Evolutionary conservation across 2,329 filamentous ascomycete species (phyloP), one percentile per base, ranked within the genome.

Genomic region (Triangularia verruculosa): DNA sequence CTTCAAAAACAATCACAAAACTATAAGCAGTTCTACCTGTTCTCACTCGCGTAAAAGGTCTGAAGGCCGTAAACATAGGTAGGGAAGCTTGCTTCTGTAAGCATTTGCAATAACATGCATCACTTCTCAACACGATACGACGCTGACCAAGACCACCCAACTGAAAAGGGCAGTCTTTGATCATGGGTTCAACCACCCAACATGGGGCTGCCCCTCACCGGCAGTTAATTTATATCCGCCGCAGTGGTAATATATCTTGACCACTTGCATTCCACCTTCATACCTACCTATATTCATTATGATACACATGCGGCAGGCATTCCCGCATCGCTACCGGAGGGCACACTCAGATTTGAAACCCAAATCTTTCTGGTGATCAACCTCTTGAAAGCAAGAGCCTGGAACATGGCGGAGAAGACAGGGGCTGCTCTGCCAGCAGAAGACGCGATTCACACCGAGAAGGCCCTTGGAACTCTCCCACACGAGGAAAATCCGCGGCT

Each of bases 401-500:
- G 4, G 13, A 53, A 1, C 15, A 27, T 32, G 22, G 17, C 51
- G 11, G 39, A 3, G 20, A 20, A 47, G n/a, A 20, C n/a, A 47
- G n/a, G 20, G 4, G 17, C 39, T 6, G 39, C 39, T 8, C n/a
- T 47, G 39, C n/a, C 39, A 20, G n/a, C 39, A 20, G 24, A 34
- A 39, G 39, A 32, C 4, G 22, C 6, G 9, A 30, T 55, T 57
- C 61, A 64, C 43, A 39, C 59, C 7, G 61, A 66, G 28, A 64
- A 68, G 24, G 57, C 56, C 15, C 25, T 61, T 3, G 39, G 39
- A 22, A 25, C 57, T 13, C 27, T 57, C n/a, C 60, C 60, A 15
- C 60, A 59, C 17, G 60, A 67, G 15, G 13, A 62, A 6, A 66
- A 71, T 30, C 57, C 63, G 15, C 32, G 62, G 7, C 55, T 68